Conservation (phyloP, 2,329 filamentous ascomycete species). For the Fusarium paranaense region DNA sequence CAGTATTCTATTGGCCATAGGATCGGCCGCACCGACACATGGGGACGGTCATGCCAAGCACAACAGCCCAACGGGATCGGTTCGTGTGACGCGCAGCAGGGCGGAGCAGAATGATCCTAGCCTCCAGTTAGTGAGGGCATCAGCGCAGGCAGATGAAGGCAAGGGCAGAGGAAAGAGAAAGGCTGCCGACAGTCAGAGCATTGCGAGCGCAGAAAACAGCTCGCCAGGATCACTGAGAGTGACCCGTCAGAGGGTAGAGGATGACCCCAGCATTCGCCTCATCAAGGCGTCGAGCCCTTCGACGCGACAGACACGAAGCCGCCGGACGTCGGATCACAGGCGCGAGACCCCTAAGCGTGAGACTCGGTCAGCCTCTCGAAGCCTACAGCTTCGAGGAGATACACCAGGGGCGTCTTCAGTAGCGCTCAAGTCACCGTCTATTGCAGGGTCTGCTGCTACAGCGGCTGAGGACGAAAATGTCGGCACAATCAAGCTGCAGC, state of each 20-base stretch:
- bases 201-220: constrained; percentile 26
- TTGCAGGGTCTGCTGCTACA: constrained; percentile 37
- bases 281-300: constrained; percentile 39
- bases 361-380: constrained; percentile 38
- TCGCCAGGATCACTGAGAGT: constrained; percentile 40
- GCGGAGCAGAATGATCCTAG: constrained; percentile 40
- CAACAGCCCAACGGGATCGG: constrained; percentile 31
- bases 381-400: constrained; percentile 28
- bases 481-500: constrained; percentile 57
- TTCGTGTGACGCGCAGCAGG: constrained; percentile 46
- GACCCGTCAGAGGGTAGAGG: constrained; percentile 43
- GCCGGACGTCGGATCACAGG: constrained; percentile 37
- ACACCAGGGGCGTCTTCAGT: constrained; percentile 39
- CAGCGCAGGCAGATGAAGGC: constrained; percentile 22
- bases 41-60: constrained; percentile 25
- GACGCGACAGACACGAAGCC: constrained; percentile 37
- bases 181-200: constrained; percentile 27
- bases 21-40: constrained; percentile 23
- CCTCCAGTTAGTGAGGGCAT: constrained; percentile 36
- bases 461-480: constrained; percentile 44
- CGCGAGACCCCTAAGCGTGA: constrained; percentile 39
- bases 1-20: constrained; percentile 45
- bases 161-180: constrained; percentile 38
- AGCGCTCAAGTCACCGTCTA: constrained; percentile 45
- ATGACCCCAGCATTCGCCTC: constrained; percentile 43